Evolutionary conservation across 495 filamentous ascomycete genomes (phyloP).

Genomic region (Aspergillus saccharolyticus): DNA sequence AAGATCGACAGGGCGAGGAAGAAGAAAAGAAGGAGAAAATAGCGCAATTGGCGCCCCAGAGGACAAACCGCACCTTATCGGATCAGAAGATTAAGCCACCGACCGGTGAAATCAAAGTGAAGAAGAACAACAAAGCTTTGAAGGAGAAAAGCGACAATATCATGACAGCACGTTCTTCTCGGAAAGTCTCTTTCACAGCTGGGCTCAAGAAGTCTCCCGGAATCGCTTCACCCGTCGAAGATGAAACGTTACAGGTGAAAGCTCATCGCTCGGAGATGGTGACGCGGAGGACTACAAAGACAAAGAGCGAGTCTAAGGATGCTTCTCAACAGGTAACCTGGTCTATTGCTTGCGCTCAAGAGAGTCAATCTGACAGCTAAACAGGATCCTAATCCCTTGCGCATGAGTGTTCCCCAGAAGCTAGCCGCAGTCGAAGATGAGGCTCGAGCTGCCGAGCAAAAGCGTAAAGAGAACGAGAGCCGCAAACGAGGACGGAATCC

Average conservation of each 20-base stretch:
- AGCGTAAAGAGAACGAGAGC: slow-evolving; percentile 40
- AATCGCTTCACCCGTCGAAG: slow-evolving; percentile 22
- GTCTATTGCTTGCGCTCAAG: background rate
- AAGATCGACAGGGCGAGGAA: slow-evolving; percentile 50
- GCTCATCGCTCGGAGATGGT: slow-evolving; percentile 32
- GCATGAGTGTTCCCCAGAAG: slow-evolving; percentile 40
- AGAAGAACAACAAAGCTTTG: slow-evolving; percentile 26
- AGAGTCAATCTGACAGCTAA: background rate
- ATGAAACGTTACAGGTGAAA: slow-evolving; percentile 38
- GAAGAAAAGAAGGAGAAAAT: slow-evolving; percentile 29
- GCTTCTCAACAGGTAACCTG: slow-evolving; percentile 11
- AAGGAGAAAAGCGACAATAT: slow-evolving; percentile 43
- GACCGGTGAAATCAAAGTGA: slow-evolving; percentile 10
- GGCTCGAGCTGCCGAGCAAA: slow-evolving; percentile 36
- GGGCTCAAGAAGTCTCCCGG: slow-evolving; percentile 35
- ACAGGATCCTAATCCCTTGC: slow-evolving; percentile 7
- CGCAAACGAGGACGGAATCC: slow-evolving; percentile 39
- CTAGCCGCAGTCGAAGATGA: slow-evolving; percentile 44
- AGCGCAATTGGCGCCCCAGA: slow-evolving; percentile 28
- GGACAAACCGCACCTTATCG: background rate
- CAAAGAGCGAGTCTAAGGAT: slow-evolving; percentile 34
- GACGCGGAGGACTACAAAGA: slow-evolving; percentile 30
- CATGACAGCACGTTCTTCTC: slow-evolving; percentile 27
- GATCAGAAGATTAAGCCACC: slow-evolving; percentile 14
- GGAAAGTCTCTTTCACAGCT: slow-evolving; percentile 43